Conservation (phyloP, 225 moss, liverwort and hornwort species). For the Pseudoscleropodium purum region DNA sequence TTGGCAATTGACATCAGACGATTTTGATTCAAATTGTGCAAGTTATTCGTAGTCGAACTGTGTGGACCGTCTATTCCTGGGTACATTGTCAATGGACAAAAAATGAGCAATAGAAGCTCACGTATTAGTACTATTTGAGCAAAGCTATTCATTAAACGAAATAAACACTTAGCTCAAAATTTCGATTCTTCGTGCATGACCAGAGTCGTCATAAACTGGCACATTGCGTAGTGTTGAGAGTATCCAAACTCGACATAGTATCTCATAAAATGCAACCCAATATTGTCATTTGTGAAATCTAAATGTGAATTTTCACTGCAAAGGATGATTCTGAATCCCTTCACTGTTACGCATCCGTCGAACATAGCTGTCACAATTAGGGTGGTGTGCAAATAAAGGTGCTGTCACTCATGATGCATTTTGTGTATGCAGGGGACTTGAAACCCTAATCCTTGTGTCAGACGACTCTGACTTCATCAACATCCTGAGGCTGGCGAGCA, state of each 20-base stretch:
- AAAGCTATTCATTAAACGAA: neutral
- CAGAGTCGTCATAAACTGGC: neutral
- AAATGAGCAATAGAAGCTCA: too few relatives aligned
- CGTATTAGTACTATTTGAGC: neutral
- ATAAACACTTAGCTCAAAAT: neutral
- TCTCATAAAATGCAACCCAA: neutral
- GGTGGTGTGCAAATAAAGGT: too few relatives aligned
- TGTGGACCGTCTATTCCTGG: neutral
- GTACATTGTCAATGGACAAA: neutral
- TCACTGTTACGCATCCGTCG: too few relatives aligned
- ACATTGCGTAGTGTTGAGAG: neutral
- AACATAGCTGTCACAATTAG: neutral
- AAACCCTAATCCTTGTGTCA: conserved; percentile 64
- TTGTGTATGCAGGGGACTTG: conserved; percentile 45
- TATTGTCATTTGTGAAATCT: neutral
- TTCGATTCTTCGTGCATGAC: neutral
- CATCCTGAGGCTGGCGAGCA: conserved; percentile 57
- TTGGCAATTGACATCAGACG: neutral
- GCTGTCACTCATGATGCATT: neutral
- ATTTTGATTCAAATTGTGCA: neutral
- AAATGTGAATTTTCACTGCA: neutral
- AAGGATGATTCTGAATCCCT: neutral
- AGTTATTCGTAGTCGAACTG: neutral
- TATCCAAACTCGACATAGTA: neutral
- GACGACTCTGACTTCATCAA: conserved; percentile 80